Evolutionary conservation across 306 rosid genomes (phyloP).

Genomic region (Arachis hypogaea): DNA sequence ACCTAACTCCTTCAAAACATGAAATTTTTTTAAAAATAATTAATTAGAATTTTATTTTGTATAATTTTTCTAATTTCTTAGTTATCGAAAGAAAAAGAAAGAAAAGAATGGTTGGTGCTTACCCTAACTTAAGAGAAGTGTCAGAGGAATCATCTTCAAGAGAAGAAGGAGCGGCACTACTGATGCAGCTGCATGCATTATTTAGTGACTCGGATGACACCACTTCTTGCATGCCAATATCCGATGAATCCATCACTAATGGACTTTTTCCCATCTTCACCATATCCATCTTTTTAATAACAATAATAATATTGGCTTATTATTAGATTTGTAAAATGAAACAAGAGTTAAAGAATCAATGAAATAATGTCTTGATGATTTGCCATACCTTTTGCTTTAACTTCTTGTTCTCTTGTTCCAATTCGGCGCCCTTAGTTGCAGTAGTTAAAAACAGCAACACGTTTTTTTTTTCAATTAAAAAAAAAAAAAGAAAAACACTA

Average conservation of each 20-base stretch:
- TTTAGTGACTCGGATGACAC: constrained; percentile 36
- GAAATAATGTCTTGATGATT: no score
- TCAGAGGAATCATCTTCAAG: constrained; percentile 44
- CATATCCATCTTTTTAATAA: constrained; percentile 14
- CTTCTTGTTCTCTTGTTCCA: constrained; percentile 38
- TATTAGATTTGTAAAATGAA: no score
- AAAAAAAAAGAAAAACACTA: no score
- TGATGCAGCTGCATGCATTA: constrained; percentile 24
- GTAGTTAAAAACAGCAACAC: neutral
- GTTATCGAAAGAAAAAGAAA: no score
- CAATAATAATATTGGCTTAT: no score
- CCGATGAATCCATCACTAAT: constrained; percentile 7
- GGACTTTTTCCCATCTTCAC: constrained; percentile 1
- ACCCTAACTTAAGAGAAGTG: constrained; percentile 48
- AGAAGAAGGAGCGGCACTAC: constrained; percentile 36
- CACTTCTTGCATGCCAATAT: constrained; percentile 24
- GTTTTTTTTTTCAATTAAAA: no score
- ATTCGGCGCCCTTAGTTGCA: constrained; percentile 20
- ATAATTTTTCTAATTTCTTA: no score
- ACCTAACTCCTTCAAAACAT: no score
- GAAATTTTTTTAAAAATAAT: no score
- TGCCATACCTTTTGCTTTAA: constrained; percentile 42
- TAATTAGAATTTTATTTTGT: no score
- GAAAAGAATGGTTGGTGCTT: neutral
- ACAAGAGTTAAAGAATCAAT: no score